Conservation (phyloP, 73 alveolate genomes). For the Loxodes magnus region DNA sequence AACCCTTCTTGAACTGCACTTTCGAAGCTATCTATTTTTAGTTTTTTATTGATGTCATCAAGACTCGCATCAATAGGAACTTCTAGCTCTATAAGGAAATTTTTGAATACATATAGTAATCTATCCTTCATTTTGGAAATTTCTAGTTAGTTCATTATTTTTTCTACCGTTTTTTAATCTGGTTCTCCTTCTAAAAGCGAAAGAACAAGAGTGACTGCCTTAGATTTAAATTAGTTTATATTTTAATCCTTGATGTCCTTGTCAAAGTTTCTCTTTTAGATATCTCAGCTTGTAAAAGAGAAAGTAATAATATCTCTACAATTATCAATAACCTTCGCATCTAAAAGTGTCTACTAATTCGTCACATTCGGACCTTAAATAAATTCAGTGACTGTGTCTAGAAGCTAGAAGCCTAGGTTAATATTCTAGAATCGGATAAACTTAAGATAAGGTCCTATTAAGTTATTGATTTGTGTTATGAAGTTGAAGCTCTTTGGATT, state of each 20-base stretch:
- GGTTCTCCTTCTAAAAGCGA: slow-evolving; percentile 30
- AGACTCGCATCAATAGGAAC: no score
- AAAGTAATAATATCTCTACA: slow-evolving; percentile 26
- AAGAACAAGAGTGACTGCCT: slow-evolving; percentile 19
- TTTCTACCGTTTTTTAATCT: slow-evolving; percentile 10
- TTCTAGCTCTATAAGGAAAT: slow-evolving; percentile 4
- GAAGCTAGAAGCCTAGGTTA: no score
- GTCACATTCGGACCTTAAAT: no score
- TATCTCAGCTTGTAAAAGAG: slow-evolving; percentile 14
- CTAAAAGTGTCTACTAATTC: no score
- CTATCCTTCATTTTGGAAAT: slow-evolving; percentile 26
- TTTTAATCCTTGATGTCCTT: slow-evolving; percentile 12
- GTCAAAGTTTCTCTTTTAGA: slow-evolving; percentile 7
- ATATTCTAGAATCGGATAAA: no score
- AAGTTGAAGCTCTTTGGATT: no score
- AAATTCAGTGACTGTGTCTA: no score
- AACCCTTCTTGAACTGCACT: slow-evolving; percentile 20
- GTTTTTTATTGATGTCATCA: background rate
- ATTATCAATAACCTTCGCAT: slow-evolving; percentile 26
- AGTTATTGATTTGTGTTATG: no score
- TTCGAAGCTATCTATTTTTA: slow-evolving; percentile 22
- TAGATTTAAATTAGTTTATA: slow-evolving; percentile 14
- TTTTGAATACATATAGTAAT: slow-evolving; percentile 15
- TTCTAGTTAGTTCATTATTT: slow-evolving; percentile 16
- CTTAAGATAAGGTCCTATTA: no score